These are phyloP conservation scores for Cytospora mali DNA, from an alignment of 2,329 filamentous ascomycete species.

Conservation along the genomic window DNA sequence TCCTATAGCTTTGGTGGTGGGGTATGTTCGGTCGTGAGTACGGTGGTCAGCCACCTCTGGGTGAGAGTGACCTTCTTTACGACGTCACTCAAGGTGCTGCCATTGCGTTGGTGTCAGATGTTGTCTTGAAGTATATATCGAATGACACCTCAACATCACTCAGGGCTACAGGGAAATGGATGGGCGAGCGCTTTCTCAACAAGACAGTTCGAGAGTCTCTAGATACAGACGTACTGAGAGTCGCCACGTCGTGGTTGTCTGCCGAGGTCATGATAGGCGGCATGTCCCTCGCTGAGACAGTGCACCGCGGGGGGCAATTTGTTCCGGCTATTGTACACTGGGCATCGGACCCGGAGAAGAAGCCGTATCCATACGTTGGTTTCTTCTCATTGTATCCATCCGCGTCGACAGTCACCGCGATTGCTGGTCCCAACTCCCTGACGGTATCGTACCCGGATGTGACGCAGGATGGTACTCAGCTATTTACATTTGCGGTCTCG, in stretches of 20 bases:
- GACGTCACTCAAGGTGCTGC: constrained; percentile 46
- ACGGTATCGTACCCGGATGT: constrained; percentile 44
- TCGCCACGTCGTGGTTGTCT: constrained; percentile 45
- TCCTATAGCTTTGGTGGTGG: constrained; percentile 48
- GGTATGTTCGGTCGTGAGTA: constrained; percentile 44
- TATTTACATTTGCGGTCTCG: constrained; percentile 44
- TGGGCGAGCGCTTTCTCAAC: constrained; percentile 40
- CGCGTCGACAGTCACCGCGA: constrained; percentile 45
- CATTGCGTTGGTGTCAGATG: constrained; percentile 43
- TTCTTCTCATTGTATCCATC: constrained; percentile 47
- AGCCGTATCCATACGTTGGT: constrained; percentile 42
- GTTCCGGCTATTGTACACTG: constrained; percentile 51
- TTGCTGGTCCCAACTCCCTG: constrained; percentile 40
- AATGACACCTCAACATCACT: constrained; percentile 35
- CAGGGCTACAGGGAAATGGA: constrained; percentile 38
- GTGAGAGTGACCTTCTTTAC: constrained; percentile 44
- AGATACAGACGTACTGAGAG: constrained; percentile 35
- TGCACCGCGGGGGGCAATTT: constrained; percentile 44
- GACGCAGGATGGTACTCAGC: constrained; percentile 42
- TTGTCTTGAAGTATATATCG: constrained; percentile 36
- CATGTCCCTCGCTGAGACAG: constrained; percentile 40
- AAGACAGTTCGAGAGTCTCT: constrained; percentile 42
- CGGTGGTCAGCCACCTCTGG: constrained; percentile 41
- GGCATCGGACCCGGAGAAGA: constrained; percentile 44
- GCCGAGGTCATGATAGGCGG: constrained; percentile 47